Conservation (phyloP, 768 basidiomycete genomes). For the Leccinum sublutescens region DNA sequence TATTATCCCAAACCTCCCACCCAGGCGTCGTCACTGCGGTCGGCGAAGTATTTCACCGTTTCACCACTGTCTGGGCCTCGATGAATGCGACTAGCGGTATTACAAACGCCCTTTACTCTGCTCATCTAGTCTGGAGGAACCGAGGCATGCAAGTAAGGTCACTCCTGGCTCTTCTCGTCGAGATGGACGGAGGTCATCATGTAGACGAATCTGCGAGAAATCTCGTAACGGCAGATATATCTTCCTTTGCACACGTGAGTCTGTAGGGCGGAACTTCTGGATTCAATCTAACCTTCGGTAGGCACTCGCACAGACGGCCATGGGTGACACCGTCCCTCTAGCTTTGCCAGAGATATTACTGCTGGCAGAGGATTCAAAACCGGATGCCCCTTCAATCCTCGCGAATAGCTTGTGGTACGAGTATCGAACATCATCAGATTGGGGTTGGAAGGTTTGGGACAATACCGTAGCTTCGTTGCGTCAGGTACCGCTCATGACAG, state of each 20-base stretch:
- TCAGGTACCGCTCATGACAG: constrained; percentile 58
- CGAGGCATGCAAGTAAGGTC: constrained; percentile 65
- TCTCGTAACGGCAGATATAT: constrained; percentile 57
- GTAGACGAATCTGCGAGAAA: constrained; percentile 55
- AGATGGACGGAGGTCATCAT: constrained; percentile 60
- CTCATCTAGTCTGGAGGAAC: constrained; percentile 61
- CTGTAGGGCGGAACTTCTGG: not conserved
- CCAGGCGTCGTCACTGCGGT: constrained; percentile 56
- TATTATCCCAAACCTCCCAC: constrained; percentile 53
- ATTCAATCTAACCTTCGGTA: constrained; percentile 12
- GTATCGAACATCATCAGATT: constrained; percentile 67
- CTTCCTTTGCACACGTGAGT: constrained; percentile 60
- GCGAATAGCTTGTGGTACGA: constrained; percentile 82
- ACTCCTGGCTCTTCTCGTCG: constrained; percentile 61
- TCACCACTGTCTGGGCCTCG: constrained; percentile 72
- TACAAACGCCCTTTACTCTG: constrained; percentile 55
- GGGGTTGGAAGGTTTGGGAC: constrained; percentile 86
- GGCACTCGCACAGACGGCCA: constrained; percentile 40
- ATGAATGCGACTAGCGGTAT: constrained; percentile 63
- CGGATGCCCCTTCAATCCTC: constrained; percentile 63
- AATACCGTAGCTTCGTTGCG: constrained; percentile 74
- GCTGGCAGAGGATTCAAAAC: constrained; percentile 56
- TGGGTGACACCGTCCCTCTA: constrained; percentile 35
- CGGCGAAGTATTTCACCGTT: constrained; percentile 68
- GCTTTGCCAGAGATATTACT: constrained; percentile 62